Base-by-base conservation (phyloP, 345 rosid genomes). In the Populus nigra region DNA sequence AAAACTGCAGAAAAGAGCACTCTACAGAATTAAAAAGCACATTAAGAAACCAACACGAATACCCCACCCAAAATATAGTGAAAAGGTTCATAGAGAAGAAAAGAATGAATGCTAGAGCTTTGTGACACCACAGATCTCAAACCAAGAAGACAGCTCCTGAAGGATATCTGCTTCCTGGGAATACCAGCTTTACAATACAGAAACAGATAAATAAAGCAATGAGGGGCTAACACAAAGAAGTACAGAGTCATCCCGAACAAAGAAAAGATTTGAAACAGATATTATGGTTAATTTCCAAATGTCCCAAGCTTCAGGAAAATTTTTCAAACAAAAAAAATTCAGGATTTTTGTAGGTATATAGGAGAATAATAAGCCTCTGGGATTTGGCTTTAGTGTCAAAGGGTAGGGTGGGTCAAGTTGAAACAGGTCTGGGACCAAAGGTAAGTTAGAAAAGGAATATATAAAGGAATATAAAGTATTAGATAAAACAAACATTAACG, bases 1-100 rank as follows among this genome's bases (percentile, higher is more conserved):
- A 76, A 49, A 75, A 68, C 57, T n/a, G 22, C 20, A 73, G 38
- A 36, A 55, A 39, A n/a, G 35, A 53, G n/a, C 31, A 76, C 59
- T 17, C 38, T 62, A 53, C n/a, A 49, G 15, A 67, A 75, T 39
- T 17, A 65, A 67, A 49, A 33, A 35, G 65, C 65, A 75, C 2
- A 67, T n/a, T 33, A 22, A 27, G 47, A 65, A 22, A 66, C 23
- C 45, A 36, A 22, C 33, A 20, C 4, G 65, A 23, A 50, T 67
- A 4, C 36, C 65, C 17, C 59, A 63, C 63, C 50, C 66, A 43
- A 67, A 50, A 47, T 23, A 62, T 53, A 8, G 18, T n/a, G 36
- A 65, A 65, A 45, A 49, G 38, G n/a, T 29, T 13, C 2, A 5
- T 27, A 74, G 43, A 41, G 18, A 18, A 50, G 22, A 50, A 6